Evolutionary conservation across 768 basidiomycete genomes (phyloP), one percentile per base, ranked within the genome.

Genomic region (Lactifluus piperatus): DNA sequence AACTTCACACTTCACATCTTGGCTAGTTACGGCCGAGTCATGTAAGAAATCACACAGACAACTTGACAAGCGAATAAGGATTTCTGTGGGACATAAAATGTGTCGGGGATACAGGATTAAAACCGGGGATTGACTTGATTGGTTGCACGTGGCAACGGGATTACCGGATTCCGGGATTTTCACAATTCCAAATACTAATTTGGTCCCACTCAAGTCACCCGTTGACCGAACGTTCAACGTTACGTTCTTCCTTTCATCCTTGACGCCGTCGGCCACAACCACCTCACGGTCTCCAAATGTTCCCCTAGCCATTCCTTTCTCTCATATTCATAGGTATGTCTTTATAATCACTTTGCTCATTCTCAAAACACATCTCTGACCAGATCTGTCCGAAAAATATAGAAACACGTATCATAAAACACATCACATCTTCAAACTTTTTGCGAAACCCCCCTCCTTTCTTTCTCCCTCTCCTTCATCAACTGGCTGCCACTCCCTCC

Each of bases 391-490:
- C 32, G 37, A 39, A 49, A n/a, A 43, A 43, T 48, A 47, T 44
- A 54, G 54, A 47, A 27, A 30, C 32, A n/a, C 43, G 39, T 49
- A 29, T 50, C 41, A 55, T 60, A 45, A 60, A 51, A 51, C 51
- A 30, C 57, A 37, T 52, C 44, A 47, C 43, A 13, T 20, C 20
- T 34, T 51, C 43, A 61, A 61, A 47, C 55, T 18, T 39, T 56
- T 27, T 48, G 60, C 60, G 60, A 61, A 56, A 61, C 60, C 49
- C 24, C 14, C 27, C 41, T 54, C 24, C 14, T 36, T 30, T 54
- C n/a, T 16, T 20, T 8, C 36, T 3, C 51, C 48, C 37, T n/a
- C 20, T 30, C 16, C 10, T 32, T n/a, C 54, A 14, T 56, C 54
- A 36, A 30, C 32, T 32, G 30, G 43, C 56, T 24, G n/a, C 41